phyloP scores from a whole-genome alignment of 208 protist genomes.

The Trypanosoma brucei region DNA sequence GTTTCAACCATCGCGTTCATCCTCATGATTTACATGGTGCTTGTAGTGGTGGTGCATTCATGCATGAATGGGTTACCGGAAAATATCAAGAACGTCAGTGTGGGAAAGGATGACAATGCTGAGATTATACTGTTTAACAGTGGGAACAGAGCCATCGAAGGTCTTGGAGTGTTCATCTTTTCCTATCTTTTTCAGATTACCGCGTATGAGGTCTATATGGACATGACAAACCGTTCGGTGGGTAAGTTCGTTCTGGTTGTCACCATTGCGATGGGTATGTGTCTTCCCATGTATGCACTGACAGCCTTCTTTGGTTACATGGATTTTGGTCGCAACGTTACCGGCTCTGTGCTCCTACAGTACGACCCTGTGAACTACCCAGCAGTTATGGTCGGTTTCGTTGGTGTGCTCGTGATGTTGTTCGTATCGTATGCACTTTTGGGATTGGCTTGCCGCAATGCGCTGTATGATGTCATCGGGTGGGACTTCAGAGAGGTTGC shows the following conservation, averaged over 20 bases:
- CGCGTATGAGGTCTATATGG: conserved; percentile 36
- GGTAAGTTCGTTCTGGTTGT: conserved; percentile 33
- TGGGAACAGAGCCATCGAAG: conserved; percentile 14
- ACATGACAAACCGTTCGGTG: conserved; percentile 31
- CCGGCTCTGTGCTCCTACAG: conserved; percentile 47
- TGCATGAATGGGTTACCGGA: conserved; percentile 30
- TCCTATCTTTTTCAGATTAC: conserved; percentile 58
- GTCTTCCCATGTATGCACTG: conserved; percentile 48
- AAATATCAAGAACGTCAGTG: conserved; percentile 1
- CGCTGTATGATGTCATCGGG: conserved; percentile 44
- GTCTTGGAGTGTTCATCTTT: conserved; percentile 44
- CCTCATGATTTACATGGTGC: conserved; percentile 56
- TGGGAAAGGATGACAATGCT: not conserved
- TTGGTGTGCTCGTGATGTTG: conserved; percentile 56
- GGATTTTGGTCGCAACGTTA: conserved; percentile 42
- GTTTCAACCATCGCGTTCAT: conserved; percentile 42
- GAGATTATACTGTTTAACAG: conserved; percentile 14
- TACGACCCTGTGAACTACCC: conserved; percentile 54
- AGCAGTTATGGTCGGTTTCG: conserved; percentile 49
- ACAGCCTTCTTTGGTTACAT: conserved; percentile 60
- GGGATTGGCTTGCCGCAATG: conserved; percentile 53
- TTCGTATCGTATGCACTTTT: conserved; percentile 49
- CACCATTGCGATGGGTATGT: conserved; percentile 38
- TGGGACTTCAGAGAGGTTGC: conserved; percentile 51
- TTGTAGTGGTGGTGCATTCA: conserved; percentile 43